These are phyloP conservation scores for Trichopus zeylanicus DNA, from an alignment of 116 monocot genomes.

Conservation along the genomic window DNA sequence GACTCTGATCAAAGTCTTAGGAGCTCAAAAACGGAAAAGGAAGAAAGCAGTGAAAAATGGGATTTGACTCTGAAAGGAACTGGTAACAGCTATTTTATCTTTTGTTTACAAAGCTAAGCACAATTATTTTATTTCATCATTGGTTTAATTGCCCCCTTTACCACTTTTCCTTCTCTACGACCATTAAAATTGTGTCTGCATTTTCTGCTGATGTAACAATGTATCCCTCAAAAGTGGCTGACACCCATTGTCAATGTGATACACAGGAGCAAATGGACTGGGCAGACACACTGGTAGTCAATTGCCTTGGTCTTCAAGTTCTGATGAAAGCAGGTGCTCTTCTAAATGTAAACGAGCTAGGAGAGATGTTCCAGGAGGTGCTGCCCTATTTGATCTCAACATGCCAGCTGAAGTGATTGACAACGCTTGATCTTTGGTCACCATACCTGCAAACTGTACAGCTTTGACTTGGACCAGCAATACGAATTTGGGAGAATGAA, in stretches of 20 bases:
- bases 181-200: too few relatives aligned
- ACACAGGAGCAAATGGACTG: conserved; percentile 8
- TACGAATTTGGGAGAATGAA: background rate
- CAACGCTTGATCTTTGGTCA: conserved; percentile 13
- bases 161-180: too few relatives aligned
- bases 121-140: too few relatives aligned
- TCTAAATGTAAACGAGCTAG: conserved; percentile 28
- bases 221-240: background rate
- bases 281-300: conserved; percentile 9
- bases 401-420: conserved; percentile 50
- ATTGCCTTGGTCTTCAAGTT: conserved; percentile 27
- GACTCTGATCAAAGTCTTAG: conserved; percentile 32
- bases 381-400: conserved; percentile 53
- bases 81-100: too few relatives aligned
- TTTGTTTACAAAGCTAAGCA: too few relatives aligned
- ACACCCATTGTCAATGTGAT: conserved; percentile 1
- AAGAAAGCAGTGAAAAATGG: conserved; percentile 11
- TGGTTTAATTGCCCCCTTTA: too few relatives aligned
- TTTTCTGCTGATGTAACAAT: too few relatives aligned
- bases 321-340: conserved; percentile 23
- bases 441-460: conserved; percentile 36
- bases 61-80: conserved; percentile 15
- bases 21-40: conserved; percentile 18
- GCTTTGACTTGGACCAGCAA: conserved; percentile 17
- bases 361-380: conserved; percentile 24